Base-by-base conservation (phyloP, 345 rosid species). In the Citrus trifoliata region DNA sequence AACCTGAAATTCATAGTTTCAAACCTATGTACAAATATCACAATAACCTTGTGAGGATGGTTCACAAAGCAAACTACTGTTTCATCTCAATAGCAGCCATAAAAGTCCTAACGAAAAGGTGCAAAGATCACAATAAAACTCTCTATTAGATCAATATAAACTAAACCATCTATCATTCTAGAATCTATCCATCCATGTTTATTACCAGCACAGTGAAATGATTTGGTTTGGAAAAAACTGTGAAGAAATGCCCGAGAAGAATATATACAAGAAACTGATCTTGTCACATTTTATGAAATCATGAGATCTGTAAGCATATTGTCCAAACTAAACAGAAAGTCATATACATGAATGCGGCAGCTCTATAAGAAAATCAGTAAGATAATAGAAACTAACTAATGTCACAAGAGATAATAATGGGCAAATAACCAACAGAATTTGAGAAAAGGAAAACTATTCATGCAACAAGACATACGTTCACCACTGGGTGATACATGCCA, bases 401-500 rank as follows among this genome's bases (percentile, higher is more conserved):
- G 64, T 38, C 69, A 16, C 27, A 3, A 25, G 66, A 58, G 24
- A n/a, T 3, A 16, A 22, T 4, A 24, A 27, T 42, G 58, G 28
- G 51, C 51, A 46, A 46, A 46, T 3, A 46, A 46, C 24, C 40
- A 74, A 38, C 46, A 55, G 35, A 24, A 37, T 33, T 66, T 66
- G 22, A 35, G 37, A 13, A 24, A 40, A 6, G 19, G 9, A 35
- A 40, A 25, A 40, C 24, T 25, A 72, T 77, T 24, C 33, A 66
- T 58, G 70, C 70, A 61, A 74, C 53, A 76, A 67, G 67, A 86
- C 97, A 60, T 74, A 96, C 99, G 93, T 79, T 93, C 93, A 55
- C 85, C 91, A 10, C 85, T 81, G 14, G 98, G 91, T 80, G 99
- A 91, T 77, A 89, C 96, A 83, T 96, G 98, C 99, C 99, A 96